Evolutionary conservation across 2,329 filamentous ascomycete species (phyloP), one percentile per base, ranked within the genome.

Genomic region (Exophiala mesophila): DNA sequence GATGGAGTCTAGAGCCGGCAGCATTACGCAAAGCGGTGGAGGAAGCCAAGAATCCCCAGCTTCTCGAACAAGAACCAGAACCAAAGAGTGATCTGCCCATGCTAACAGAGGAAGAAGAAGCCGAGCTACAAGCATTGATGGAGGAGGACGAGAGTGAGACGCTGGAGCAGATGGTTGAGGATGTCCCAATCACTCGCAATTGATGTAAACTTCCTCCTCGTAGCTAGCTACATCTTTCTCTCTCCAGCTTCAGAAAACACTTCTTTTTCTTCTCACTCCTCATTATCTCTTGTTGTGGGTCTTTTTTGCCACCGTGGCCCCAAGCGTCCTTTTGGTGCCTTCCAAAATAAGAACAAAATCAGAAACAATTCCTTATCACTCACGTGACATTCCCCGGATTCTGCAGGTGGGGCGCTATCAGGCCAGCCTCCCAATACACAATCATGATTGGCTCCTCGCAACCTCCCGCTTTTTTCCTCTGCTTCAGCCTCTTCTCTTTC

Each of bases 41-140:
- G 49, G 71, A 74, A 53, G 67, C 61, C 2, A 58, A 59, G 46
- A 62, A 63, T 30, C 56, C 68, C 19, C 63, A 69, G 42, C 63
- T 68, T 32, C 67, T 68, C 43, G 63, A 70, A 38, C 65, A 70
- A 32, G 71, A 71, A 37, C 59, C 69, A 38, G 64, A 67, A 39
- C 63, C 70, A 20, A 63, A 69, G 44, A 59, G 61, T 53, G 23
- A 67, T 66, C 50, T 61, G 61, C 49, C 71, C 4, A 61, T 69
- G 58, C 68, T 96, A 64, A 95, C 88, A 4, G 83, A 79, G 9
- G 90, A 97, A 55, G 92, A 98, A 63, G 90, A 97, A 64, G 83
- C 85, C 3, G 92, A 97, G 63, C 71, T 98, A 52, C 89, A 88
- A 10, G 92, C 89, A 52, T 67, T 98, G 61, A 86, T 98, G 86